These are phyloP conservation scores for Rhizophlyctis rosea DNA, from an alignment of 192 early-diverging fungal species.

Conservation along the genomic window DNA sequence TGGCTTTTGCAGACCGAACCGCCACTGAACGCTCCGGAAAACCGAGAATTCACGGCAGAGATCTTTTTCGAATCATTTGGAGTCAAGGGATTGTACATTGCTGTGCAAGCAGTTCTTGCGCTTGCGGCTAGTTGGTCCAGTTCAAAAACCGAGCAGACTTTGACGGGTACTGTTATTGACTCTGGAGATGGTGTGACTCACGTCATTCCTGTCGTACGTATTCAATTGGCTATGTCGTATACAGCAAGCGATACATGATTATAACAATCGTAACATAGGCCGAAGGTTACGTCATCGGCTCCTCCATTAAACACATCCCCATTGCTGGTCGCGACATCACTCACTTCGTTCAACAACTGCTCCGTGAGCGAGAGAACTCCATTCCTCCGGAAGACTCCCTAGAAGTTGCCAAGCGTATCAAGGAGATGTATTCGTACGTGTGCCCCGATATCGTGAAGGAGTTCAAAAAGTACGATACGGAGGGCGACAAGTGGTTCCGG, in stretches of 20 bases:
- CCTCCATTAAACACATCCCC: conserved; percentile 97
- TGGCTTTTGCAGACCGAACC: conserved; percentile 79
- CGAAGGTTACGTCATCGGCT: conserved; percentile 97
- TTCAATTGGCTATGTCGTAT: not conserved
- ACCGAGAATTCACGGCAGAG: conserved; percentile 97
- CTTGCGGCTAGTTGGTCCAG: conserved; percentile 94
- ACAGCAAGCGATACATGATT: not conserved
- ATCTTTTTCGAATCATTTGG: conserved; percentile 99
- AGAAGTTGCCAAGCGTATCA: conserved; percentile 91
- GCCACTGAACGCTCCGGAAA: conserved; percentile 96
- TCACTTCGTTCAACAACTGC: conserved; percentile 94
- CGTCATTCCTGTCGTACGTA: conserved; percentile 92
- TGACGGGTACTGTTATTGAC: conserved; percentile 98
- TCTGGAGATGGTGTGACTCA: conserved; percentile 98
- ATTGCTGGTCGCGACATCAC: conserved; percentile 99
- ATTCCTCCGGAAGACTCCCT: conserved; percentile 97
- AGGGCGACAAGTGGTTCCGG: conserved; percentile 87
- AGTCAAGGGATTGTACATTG: conserved; percentile 96
- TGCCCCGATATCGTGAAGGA: conserved; percentile 97
- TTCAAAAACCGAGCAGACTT: conserved; percentile 79
- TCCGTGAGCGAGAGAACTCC: conserved; percentile 92
- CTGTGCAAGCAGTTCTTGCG: conserved; percentile 97
- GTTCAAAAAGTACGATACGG: conserved; percentile 89
- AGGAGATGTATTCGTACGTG: conserved; percentile 96
- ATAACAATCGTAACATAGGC: conserved; percentile 50